Base-by-base conservation (phyloP, 78 protist species). In the Dictyostelium purpureum region DNA sequence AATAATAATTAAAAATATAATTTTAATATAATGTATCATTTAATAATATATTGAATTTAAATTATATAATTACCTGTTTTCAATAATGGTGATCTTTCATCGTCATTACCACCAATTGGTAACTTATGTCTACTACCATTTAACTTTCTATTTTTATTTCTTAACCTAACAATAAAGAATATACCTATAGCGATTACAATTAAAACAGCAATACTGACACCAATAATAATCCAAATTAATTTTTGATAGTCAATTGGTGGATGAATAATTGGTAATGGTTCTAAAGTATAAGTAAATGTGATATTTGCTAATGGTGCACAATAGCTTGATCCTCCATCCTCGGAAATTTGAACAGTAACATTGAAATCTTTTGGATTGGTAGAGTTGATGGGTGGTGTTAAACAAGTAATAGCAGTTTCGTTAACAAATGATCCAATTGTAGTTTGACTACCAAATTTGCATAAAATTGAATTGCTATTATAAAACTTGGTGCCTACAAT, bases 261-360 rank as follows among this genome's bases (percentile, higher is more conserved):
- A 31, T 24, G 26, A 61, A 6, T 33, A 61, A 31, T 31, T 0
- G 69, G 40, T 28, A 61, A 14, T 31, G 69, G 31, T 11, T 14
- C 6, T 3, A 19, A 19, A 1, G 69, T 61, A 14, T 61, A 61
- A 61, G 31, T 61, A 54, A 33, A 74, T 12, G 65, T 31, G 40
- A 1, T 1, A 74, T 28, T 28, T 14, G 7, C 7, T 28, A 63
- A 16, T 5, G 71, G 71, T 6, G 45, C 24, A 24, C 66, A 70
- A 59, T n/a, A 85, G 28, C 56, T 73, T 12, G 47, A 19, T 21
- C 82, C 79, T 21, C 56, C 56, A 73, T 85, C 81, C 26, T 54
- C 61, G 33, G 57, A 45, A 19, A 85, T 28, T 73, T 85, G 91
- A 40, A 85, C 11, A 6, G 79, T 59, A 21, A 85, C 91, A 59